Base-by-base conservation (phyloP, 331 rosid species). In the Erythrophleum ivorense region DNA sequence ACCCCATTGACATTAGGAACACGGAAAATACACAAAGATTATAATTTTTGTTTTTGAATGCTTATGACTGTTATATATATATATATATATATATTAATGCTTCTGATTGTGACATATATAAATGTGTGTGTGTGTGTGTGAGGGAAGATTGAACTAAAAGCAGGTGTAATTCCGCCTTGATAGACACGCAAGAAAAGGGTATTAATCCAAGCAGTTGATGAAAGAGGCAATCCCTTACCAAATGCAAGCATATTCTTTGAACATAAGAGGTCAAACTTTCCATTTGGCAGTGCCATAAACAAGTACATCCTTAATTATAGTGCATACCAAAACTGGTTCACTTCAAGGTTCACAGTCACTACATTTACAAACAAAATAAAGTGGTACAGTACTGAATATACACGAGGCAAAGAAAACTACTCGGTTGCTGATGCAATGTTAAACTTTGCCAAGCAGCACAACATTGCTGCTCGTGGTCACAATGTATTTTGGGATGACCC, bases 311-410 rank as follows among this genome's bases (percentile, higher is more conserved):
- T 94, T 64, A 70, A 52, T 57, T 88, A 87, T 3, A 6, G 0
- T 5, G 86, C 85, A 7, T 91, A 90, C 59, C 92, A 86, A 18
- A 78, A 85, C 3, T 92, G 98, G 97, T 90, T 92, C 76, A 29
- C 75, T 1, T 80, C 94, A 2, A 84, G 94, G 74, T 94, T 94
- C 86, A 87, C 82, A 0, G 87, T 88, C 6, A 73, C 97, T 18
- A 64, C 86, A 49, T 94, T 94, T 52, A 92, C 18, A 36, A 81
- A 94, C 12, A 97, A 91, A 83, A 92, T 94, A 97, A 94, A 94
- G 52, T 92, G 97, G 98, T 89, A 92, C 79, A 80, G 76, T 79
- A 92, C 70, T 0, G 98, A 94, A 65, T 0, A 0, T 0, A 1
- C 48, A 1, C 89, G 0, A 0, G 97, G 98, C 19, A 38, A n/a